A percentile compares a stretch with the other conserved stretches of the same genome.
Evolutionary conservation across 345 rosid genomes (phyloP).

Genomic region (Rhodamnia argentea): DNA sequence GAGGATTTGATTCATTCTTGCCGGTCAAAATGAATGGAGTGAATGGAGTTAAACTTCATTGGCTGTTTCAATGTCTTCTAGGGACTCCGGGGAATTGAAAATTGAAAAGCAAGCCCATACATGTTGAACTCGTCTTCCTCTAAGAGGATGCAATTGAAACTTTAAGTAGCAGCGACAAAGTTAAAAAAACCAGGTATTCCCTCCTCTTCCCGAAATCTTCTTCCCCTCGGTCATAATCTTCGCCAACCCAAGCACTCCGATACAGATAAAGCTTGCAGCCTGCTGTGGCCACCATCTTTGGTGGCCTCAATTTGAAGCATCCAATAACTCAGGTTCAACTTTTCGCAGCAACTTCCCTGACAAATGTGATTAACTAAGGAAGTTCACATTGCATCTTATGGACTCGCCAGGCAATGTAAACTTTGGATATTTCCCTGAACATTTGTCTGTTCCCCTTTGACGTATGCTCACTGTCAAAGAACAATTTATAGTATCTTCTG

Average conservation of each 20-base stretch:
- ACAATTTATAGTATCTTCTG: too few species aligned
- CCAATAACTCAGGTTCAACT: constrained; percentile 69
- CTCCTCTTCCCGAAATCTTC: constrained; percentile 29
- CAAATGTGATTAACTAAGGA: neutral
- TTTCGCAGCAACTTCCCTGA: constrained; percentile 67
- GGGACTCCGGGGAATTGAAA: constrained; percentile 22
- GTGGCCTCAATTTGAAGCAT: constrained; percentile 55
- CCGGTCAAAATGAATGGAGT: constrained; percentile 51
- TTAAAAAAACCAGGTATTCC: neutral
- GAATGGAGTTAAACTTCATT: constrained; percentile 67
- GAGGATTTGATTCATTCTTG: constrained; percentile 27
- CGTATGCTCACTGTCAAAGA: too few species aligned
- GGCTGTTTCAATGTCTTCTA: constrained; percentile 36
- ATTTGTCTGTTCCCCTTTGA: too few species aligned
- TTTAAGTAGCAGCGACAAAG: neutral
- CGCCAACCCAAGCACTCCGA: constrained; percentile 9
- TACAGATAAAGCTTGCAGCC: constrained; percentile 33
- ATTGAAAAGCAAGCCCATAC: neutral
- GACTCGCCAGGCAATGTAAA: neutral
- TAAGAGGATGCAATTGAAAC: neutral
- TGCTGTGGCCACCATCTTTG: constrained; percentile 50
- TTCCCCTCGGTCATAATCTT: constrained; percentile 7
- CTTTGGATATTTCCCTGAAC: too few species aligned
- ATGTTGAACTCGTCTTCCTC: neutral
- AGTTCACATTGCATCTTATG: neutral